Evolutionary conservation across 2,329 filamentous ascomycete genomes (phyloP).

Genomic region (Sclerotinia minor): DNA sequence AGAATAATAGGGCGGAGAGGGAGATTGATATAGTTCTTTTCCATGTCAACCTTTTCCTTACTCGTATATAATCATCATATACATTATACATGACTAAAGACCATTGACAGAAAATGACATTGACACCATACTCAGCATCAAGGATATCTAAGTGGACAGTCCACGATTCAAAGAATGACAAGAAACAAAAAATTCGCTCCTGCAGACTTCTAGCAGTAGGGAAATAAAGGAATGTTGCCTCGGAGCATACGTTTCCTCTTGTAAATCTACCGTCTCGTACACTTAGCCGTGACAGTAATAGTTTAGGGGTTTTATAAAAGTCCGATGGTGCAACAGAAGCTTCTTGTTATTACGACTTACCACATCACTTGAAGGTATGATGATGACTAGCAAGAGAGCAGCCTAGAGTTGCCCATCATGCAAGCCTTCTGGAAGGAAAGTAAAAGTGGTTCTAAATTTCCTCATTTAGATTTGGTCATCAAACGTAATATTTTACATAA

Average conservation of each 20-base stretch:
- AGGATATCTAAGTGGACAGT: too few species aligned
- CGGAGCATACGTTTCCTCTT: not conserved
- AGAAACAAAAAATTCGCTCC: too few species aligned
- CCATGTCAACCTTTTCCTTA: too few species aligned
- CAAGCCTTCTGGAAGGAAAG: not conserved
- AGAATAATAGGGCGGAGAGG: too few species aligned
- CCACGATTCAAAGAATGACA: fast-evolving
- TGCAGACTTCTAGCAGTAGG: not conserved
- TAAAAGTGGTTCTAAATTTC: not conserved
- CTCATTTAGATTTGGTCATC: not conserved
- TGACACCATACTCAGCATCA: too few species aligned
- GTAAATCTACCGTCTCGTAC: not conserved
- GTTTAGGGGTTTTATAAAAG: not conserved
- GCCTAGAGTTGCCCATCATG: not conserved
- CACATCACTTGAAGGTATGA: not conserved
- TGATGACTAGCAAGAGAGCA: too few species aligned
- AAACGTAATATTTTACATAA: not conserved
- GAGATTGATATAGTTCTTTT: too few species aligned
- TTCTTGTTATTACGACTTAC: not conserved
- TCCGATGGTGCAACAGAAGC: not conserved
- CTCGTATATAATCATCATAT: too few species aligned
- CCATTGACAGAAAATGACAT: too few species aligned
- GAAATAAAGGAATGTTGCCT: not conserved
- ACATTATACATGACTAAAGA: too few species aligned
- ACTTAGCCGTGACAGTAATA: not conserved